phyloP scores from a whole-genome alignment of 495 filamentous ascomycete species.

The Penicillium salamii region DNA sequence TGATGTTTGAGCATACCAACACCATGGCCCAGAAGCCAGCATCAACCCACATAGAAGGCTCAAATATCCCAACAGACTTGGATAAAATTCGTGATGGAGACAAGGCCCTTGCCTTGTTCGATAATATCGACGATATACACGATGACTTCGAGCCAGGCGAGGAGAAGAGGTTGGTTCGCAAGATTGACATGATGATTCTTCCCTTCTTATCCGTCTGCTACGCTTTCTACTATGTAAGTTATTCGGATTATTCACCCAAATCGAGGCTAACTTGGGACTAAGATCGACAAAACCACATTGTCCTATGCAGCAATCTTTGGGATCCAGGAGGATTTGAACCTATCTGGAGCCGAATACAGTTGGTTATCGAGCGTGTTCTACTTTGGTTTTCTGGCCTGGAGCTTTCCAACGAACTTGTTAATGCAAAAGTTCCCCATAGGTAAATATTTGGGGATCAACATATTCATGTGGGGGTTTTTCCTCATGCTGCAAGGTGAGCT shows the following conservation, averaged over 20 bases:
- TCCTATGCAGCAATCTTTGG: slow-evolving; percentile 57
- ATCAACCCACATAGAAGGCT: slow-evolving; percentile 12
- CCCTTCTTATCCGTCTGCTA: slow-evolving; percentile 48
- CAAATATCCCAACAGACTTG: slow-evolving; percentile 7
- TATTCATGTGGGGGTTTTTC: slow-evolving; percentile 50
- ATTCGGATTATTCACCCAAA: no score
- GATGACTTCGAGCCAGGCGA: slow-evolving; percentile 38
- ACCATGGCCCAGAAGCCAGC: slow-evolving; percentile 7
- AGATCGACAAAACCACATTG: slow-evolving; percentile 52
- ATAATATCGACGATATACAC: slow-evolving; percentile 23
- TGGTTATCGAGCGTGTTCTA: slow-evolving; percentile 56
- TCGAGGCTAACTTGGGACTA: not conserved
- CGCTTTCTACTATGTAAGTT: slow-evolving; percentile 50
- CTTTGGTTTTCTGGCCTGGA: slow-evolving; percentile 51
- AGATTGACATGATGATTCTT: slow-evolving; percentile 42
- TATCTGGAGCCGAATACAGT: slow-evolving; percentile 48
- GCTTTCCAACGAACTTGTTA: slow-evolving; percentile 45
- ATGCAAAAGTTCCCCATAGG: slow-evolving; percentile 51
- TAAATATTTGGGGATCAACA: slow-evolving; percentile 49
- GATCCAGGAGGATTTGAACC: slow-evolving; percentile 43
- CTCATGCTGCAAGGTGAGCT: slow-evolving; percentile 20
- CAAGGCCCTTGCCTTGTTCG: slow-evolving; percentile 31
- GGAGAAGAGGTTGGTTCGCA: slow-evolving; percentile 42
- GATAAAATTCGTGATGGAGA: slow-evolving; percentile 31
- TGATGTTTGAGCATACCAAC: not conserved